A percentile compares a stretch with the other conserved stretches of the same genome.
Conservation (phyloP, 2,329 filamentous ascomycete species). For the Aureobasidium melanogenum region DNA sequence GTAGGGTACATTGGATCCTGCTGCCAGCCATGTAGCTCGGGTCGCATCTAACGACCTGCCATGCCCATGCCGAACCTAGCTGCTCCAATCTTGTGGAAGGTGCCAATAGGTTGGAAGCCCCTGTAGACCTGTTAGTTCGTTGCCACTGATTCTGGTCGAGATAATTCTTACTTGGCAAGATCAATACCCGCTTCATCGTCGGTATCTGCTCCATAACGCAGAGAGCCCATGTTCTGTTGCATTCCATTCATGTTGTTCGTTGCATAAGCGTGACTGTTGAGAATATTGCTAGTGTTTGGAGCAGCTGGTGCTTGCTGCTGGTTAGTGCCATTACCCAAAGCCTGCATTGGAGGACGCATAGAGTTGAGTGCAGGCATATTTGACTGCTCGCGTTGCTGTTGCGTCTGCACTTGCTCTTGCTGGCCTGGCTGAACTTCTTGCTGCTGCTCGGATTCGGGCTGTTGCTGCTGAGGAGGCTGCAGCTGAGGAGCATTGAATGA, state of each 20-base stretch:
- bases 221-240: slow-evolving; percentile 10
- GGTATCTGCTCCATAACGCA: slow-evolving; percentile 29
- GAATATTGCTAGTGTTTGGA: slow-evolving; percentile 24
- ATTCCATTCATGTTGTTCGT: slow-evolving; percentile 9
- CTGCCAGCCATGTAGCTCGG: neutral
- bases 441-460: slow-evolving; percentile 16
- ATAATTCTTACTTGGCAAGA: slow-evolving; percentile 38
- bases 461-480: slow-evolving; percentile 5
- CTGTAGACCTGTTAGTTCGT: slow-evolving; percentile 21
- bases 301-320: slow-evolving; percentile 17
- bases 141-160: neutral
- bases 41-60: slow-evolving; percentile 11
- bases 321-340: neutral
- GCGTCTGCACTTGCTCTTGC: neutral
- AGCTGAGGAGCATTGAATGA: neutral
- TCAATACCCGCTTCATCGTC: slow-evolving; percentile 40
- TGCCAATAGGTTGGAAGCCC: slow-evolving; percentile 42
- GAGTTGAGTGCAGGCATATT: slow-evolving; percentile 5
- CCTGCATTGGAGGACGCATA: slow-evolving; percentile 7
- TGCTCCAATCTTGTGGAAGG: slow-evolving; percentile 31
- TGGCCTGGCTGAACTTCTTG: slow-evolving; percentile 1
- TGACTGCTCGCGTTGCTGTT: slow-evolving; percentile 1
- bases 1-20: neutral
- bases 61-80: slow-evolving; percentile 16
- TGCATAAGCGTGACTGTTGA: slow-evolving; percentile 21